A percentile compares a stretch with the other conserved stretches of the same genome.
Evolutionary conservation across 345 rosid species (phyloP).

Genomic region (Balakata baccata): DNA sequence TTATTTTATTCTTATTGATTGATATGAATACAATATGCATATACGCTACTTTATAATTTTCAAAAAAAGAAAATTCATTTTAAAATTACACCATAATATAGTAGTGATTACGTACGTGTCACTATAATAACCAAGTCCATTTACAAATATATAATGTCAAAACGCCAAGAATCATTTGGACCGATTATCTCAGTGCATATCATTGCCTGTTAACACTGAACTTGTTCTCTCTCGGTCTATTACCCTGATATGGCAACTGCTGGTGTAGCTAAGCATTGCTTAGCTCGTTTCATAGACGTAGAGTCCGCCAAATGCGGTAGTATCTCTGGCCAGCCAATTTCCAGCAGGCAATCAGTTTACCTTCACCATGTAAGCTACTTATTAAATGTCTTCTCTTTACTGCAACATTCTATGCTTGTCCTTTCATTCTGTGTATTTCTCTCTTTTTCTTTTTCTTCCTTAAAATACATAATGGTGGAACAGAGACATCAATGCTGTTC

Average conservation of each 20-base stretch:
- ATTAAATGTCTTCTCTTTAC: background rate
- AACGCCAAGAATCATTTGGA: background rate
- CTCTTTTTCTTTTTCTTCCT: too few species aligned
- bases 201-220: background rate
- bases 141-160: background rate
- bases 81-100: too few species aligned
- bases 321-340: conserved; percentile 8
- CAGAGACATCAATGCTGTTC: conserved; percentile 42
- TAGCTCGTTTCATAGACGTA: conserved; percentile 26
- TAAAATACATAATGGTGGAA: background rate
- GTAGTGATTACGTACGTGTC: background rate
- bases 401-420: background rate
- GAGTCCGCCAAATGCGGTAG: conserved; percentile 22
- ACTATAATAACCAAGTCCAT: background rate
- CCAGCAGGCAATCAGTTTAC: conserved; percentile 24
- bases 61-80: too few species aligned
- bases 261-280: conserved; percentile 23
- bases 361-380: conserved; percentile 13
- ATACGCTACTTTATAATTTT: too few species aligned
- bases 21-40: too few species aligned
- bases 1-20: too few species aligned
- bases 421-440: background rate
- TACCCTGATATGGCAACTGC: conserved; percentile 11
- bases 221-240: background rate
- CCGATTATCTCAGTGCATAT: background rate